A percentile compares a stretch with the other conserved stretches of the same genome.
Conservation (phyloP, 768 basidiomycete genomes). For the Termitomyces sp. region DNA sequence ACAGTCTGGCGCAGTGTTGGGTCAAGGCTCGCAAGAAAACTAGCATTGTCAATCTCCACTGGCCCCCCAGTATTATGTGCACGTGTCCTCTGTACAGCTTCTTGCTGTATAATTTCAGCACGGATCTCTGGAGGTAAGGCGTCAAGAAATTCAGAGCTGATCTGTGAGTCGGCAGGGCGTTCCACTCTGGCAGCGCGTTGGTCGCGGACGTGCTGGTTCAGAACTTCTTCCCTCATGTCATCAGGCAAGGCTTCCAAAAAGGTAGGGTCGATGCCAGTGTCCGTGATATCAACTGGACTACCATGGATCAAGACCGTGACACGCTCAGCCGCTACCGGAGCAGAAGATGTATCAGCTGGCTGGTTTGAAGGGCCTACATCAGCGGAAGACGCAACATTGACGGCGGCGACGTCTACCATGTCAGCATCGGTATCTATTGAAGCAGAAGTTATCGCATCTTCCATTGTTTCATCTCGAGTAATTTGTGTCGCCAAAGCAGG, state of each 20-base stretch:
- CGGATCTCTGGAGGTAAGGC: slow-evolving; percentile 95
- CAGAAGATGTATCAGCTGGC: slow-evolving; percentile 17
- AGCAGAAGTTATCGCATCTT: slow-evolving; percentile 19
- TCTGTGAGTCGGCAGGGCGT: slow-evolving; percentile 76
- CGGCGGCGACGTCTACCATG: slow-evolving; percentile 9
- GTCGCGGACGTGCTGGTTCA: slow-evolving; percentile 95
- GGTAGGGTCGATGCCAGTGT: slow-evolving; percentile 96
- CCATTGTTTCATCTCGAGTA: slow-evolving; percentile 26
- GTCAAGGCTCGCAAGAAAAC: slow-evolving; percentile 89
- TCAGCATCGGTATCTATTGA: slow-evolving; percentile 31
- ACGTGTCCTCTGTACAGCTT: slow-evolving; percentile 77
- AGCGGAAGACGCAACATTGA: slow-evolving; percentile 33
- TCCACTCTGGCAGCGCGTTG: slow-evolving; percentile 74
- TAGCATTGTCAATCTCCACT: slow-evolving; percentile 81
- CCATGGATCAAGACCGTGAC: slow-evolving; percentile 91
- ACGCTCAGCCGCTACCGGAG: slow-evolving; percentile 41
- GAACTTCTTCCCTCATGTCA: slow-evolving; percentile 97
- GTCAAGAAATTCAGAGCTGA: slow-evolving; percentile 93
- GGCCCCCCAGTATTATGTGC: slow-evolving; percentile 43
- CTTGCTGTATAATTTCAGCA: slow-evolving; percentile 95
- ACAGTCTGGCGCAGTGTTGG: slow-evolving; percentile 88
- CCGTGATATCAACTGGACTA: slow-evolving; percentile 92
- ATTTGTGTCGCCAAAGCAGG: slow-evolving; percentile 4
- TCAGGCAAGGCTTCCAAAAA: slow-evolving; percentile 97
- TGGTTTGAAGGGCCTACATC: slow-evolving; percentile 16